Evolutionary conservation across 2,329 filamentous ascomycete genomes (phyloP).

Genomic region (Chrysoporthe austroafricana): DNA sequence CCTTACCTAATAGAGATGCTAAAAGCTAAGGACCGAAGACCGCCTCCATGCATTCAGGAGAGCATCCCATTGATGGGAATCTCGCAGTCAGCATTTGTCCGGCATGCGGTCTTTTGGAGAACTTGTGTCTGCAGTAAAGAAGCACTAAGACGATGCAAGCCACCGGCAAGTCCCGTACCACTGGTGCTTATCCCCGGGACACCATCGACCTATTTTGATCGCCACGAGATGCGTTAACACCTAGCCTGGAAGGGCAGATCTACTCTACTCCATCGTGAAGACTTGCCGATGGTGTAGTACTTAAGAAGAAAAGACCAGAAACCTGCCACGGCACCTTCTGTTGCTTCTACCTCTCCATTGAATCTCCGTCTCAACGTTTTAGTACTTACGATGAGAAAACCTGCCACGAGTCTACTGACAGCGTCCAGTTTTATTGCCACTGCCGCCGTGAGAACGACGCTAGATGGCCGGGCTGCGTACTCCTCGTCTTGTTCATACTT

Average conservation of each 20-base stretch:
- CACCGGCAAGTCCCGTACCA: not conserved
- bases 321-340: not conserved
- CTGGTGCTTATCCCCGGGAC: not conserved
- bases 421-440: constrained; percentile 59
- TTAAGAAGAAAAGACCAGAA: not conserved
- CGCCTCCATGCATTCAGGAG: not conserved
- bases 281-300: not conserved
- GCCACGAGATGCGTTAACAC: not conserved
- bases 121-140: not conserved
- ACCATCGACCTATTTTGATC: not conserved
- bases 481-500: constrained; percentile 64
- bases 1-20: not conserved
- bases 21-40: not conserved
- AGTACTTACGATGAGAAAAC: not conserved
- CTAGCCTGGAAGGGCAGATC: not conserved
- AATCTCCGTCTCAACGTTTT: not conserved
- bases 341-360: not conserved
- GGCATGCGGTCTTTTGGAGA: not conserved
- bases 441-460: constrained; percentile 53
- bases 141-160: not conserved
- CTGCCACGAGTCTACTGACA: not conserved
- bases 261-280: not conserved
- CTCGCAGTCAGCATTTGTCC: not conserved
- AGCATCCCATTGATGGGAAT: constrained; percentile 4
- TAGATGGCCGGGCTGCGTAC: constrained; percentile 77